phyloP scores from a whole-genome alignment of 495 filamentous ascomycete genomes.

The Podospora pseudocomata region DNA sequence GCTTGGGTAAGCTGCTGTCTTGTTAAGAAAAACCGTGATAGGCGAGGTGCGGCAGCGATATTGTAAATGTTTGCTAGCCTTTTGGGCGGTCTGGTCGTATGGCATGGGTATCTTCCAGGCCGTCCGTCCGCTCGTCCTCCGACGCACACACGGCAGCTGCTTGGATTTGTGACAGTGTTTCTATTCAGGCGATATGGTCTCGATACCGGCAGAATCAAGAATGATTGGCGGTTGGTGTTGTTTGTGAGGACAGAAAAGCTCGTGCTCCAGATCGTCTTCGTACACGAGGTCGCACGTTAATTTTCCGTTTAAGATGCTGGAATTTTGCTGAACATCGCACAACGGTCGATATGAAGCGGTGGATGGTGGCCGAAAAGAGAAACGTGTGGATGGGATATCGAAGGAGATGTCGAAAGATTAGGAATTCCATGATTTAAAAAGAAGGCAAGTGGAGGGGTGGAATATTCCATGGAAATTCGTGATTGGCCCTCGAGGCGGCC shows the following conservation, averaged over 20 bases:
- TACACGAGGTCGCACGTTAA: constrained; percentile 6
- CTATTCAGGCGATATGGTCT: background rate
- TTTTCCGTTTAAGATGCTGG: background rate
- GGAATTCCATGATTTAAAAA: background rate
- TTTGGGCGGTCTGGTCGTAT: constrained; percentile 10
- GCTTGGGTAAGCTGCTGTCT: background rate
- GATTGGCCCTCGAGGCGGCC: constrained; percentile 6
- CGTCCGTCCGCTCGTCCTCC: background rate
- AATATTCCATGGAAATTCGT: constrained; percentile 5
- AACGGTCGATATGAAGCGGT: background rate
- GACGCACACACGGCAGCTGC: background rate
- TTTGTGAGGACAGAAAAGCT: constrained; percentile 3
- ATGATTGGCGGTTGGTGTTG: constrained; percentile 21
- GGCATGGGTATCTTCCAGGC: background rate
- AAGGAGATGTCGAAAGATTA: no score
- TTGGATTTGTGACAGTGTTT: background rate
- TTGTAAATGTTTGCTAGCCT: constrained; percentile 21
- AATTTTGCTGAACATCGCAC: background rate
- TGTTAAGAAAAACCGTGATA: constrained; percentile 2
- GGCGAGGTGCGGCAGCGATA: background rate
- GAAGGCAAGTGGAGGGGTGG: background rate
- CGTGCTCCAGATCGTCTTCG: constrained; percentile 7
- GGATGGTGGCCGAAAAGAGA: background rate
- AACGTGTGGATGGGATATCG: background rate
- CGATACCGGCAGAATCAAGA: constrained; percentile 28